Conservation (phyloP, 805 yeast species). For the Yarrowia deformans region DNA sequence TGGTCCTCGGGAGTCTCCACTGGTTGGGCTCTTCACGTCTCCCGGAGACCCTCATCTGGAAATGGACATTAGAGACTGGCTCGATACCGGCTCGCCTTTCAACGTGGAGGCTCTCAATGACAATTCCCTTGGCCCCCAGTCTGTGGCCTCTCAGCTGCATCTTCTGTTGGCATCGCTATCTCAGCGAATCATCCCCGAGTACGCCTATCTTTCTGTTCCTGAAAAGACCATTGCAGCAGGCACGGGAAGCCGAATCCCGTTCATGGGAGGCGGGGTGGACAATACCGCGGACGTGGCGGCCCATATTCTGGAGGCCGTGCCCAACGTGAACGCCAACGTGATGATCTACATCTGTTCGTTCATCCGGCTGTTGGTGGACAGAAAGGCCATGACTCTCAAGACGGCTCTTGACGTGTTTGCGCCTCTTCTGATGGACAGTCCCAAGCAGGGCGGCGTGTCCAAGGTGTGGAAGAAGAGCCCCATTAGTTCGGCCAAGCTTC, state of each 20-base stretch:
- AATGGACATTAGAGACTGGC: constrained; percentile 49
- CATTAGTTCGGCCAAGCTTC: constrained; percentile 8
- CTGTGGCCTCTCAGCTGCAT: constrained; percentile 50
- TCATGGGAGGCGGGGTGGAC: constrained; percentile 30
- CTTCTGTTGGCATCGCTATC: constrained; percentile 51
- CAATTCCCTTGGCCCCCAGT: constrained; percentile 53
- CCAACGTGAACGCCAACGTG: constrained; percentile 55
- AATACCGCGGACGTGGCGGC: constrained; percentile 47
- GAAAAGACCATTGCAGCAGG: constrained; percentile 42
- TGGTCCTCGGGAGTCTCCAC: constrained; percentile 10
- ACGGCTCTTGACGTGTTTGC: constrained; percentile 49
- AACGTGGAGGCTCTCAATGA: constrained; percentile 47
- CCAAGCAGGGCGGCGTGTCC: constrained; percentile 29
- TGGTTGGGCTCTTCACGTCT: constrained; percentile 39
- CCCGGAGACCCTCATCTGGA: constrained; percentile 45
- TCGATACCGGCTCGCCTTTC: constrained; percentile 49
- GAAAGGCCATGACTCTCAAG: constrained; percentile 45
- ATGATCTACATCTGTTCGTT: constrained; percentile 54
- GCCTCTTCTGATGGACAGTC: constrained; percentile 46
- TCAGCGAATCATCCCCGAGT: constrained; percentile 54
- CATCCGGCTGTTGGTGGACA: constrained; percentile 49
- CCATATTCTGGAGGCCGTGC: constrained; percentile 52
- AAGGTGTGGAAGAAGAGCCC: constrained; percentile 32
- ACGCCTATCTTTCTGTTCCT: constrained; percentile 46
- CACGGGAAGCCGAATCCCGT: constrained; percentile 12